These are phyloP conservation scores for Mortierella sp. DNA, from an alignment of 371 early-diverging fungal species.

Conservation along the genomic window DNA sequence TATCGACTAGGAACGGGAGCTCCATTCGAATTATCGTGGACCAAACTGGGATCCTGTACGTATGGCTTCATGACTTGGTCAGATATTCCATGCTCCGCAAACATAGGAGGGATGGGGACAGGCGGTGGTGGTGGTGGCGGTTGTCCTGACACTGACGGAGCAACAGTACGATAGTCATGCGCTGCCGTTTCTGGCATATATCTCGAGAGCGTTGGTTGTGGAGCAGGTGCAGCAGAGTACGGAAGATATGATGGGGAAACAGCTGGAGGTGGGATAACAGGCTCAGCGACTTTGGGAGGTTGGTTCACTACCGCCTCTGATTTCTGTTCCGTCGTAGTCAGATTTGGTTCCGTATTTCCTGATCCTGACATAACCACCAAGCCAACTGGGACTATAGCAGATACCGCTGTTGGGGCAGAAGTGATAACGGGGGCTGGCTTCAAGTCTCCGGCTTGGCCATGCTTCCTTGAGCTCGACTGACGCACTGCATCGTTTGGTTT, in stretches of 20 bases:
- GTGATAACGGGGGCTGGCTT: not conserved
- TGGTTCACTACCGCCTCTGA: slow-evolving; percentile 1
- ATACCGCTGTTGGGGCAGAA: not conserved
- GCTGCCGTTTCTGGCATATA: not conserved
- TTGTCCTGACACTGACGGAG: slow-evolving; percentile 12
- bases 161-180: slow-evolving; percentile 11
- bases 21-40: slow-evolving; percentile 13
- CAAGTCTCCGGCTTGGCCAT: slow-evolving; percentile 9
- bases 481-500: slow-evolving; percentile 15
- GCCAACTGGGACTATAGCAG: slow-evolving; percentile 12
- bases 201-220: not conserved
- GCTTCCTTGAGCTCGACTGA: slow-evolving; percentile 20
- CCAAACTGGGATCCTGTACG: not conserved
- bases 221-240: slow-evolving; percentile 4
- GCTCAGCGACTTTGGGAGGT: not conserved
- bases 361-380: slow-evolving; percentile 22
- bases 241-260: slow-evolving; percentile 48
- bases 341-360: not conserved
- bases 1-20: not conserved
- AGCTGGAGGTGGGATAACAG: slow-evolving; percentile 23
- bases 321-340: not conserved
- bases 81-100: slow-evolving; percentile 4
- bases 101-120: slow-evolving; percentile 13
- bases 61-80: slow-evolving; percentile 10
- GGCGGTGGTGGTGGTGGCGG: slow-evolving; percentile 27